Evolutionary conservation across 208 protist genomes (phyloP), one percentile per base, ranked within the genome.

Genomic region (Leishmania mexicana): DNA sequence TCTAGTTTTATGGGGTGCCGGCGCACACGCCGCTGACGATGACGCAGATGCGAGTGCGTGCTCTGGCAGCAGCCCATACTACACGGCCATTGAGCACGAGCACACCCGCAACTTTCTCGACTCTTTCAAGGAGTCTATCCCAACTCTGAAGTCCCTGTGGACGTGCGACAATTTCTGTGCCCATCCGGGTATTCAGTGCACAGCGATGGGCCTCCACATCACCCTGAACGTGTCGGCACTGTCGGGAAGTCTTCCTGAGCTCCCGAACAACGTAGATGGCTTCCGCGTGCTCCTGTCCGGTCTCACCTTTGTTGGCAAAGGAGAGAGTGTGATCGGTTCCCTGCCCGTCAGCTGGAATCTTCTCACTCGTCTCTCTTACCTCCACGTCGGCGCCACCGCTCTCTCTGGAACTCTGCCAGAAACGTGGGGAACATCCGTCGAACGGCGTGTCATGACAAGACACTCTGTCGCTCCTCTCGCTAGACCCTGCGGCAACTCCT

Each of bases 81-180:
- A 76, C 74, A 83, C 80, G 1, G 42, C 62, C 19, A 51, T 47
- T 0, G 62, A 78, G 74, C 58, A 83, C 47, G 64, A 79, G 40
- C 73, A 72, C 65, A 83, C 80, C 5, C 75, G 75, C 40, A 38
- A 40, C 28, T 83, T 83, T 24, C 73, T 83, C 13, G 62, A 83
- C 42, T 62, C 80, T 40, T 73, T 83, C 75, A 79, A 54, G 45
- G 65, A 75, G 17, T 19, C 64, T 21, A 42, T 83, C 54, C 75
- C 80, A 2, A 65, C 75, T 21, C 80, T 83, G 6, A 11, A 47
- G 0, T 6, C 35, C 28, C 35, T 75, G 2, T 83, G 80, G 80
- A 79, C 65, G 49, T 83, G 80, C 62, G 54, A 75, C 45, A 83
- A 83, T 75, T 83, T 83, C 38, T 83, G 80, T 42, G 80, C 51